These are phyloP conservation scores for Quercus ilex DNA, from an alignment of 306 rosid genomes.

Conservation along the genomic window DNA sequence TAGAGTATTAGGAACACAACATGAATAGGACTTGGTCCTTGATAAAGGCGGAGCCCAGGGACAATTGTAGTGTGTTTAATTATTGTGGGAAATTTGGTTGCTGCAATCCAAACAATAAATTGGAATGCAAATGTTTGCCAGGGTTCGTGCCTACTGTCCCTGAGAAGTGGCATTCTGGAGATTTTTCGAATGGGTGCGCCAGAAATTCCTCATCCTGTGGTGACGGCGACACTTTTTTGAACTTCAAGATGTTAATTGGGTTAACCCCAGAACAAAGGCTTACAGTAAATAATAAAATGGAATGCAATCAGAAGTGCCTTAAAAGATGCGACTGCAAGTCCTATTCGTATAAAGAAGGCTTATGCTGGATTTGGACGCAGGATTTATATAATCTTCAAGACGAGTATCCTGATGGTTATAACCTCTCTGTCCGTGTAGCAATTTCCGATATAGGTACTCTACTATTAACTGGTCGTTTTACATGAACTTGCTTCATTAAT, in stretches of 20 bases:
- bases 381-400: conserved; percentile 23
- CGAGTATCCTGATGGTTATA: not conserved
- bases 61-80: not conserved
- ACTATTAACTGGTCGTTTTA: no score
- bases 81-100: conserved; percentile 36
- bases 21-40: not conserved
- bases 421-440: conserved; percentile 18
- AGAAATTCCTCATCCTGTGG: not conserved
- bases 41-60: not conserved
- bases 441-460: conserved; percentile 35
- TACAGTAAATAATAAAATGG: not conserved
- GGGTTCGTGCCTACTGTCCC: conserved; percentile 12
- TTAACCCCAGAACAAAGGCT: not conserved
- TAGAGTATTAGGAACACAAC: not conserved
- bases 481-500: no score
- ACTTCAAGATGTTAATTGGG: conserved; percentile 2
- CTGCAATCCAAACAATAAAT: conserved; percentile 6
- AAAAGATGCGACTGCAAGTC: conserved; percentile 20
- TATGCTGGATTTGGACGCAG: conserved; percentile 24
- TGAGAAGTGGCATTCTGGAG: not conserved
- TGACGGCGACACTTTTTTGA: conserved; percentile 1
- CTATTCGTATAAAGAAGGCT: conserved; percentile 16
- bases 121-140: conserved; percentile 38
- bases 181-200: conserved; percentile 21
- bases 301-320: conserved; percentile 25